Evolutionary conservation across 192 early-diverging fungal species (phyloP).

Genomic region (Jimgerdemannia lactiflua): DNA sequence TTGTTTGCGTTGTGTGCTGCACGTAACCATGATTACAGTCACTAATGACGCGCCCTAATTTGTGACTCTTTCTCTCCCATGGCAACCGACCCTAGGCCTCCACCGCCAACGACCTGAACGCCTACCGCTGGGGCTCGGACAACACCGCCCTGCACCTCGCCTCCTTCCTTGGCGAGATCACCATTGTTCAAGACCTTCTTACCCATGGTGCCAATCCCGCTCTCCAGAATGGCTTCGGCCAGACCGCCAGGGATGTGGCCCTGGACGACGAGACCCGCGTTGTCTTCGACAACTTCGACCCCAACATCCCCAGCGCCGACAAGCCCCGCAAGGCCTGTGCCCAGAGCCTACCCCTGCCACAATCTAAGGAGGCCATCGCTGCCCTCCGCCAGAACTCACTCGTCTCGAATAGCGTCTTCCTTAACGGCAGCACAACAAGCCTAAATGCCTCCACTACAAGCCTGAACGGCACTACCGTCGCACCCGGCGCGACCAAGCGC

Average conservation of each 20-base stretch:
- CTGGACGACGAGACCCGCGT: background rate
- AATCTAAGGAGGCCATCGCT: constrained; percentile 1
- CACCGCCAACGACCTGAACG: constrained; percentile 11
- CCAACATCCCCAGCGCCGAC: background rate
- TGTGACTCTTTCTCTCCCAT: background rate
- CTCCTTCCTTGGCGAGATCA: constrained; percentile 12
- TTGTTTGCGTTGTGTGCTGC: background rate
- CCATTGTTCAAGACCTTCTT: constrained; percentile 13
- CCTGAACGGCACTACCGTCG: background rate
- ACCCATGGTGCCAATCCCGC: constrained; percentile 5
- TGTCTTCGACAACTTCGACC: background rate
- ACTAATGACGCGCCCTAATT: background rate
- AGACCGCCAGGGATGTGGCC: constrained; percentile 11
- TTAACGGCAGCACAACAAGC: constrained; percentile 1
- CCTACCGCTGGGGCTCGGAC: constrained; percentile 14
- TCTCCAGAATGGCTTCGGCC: constrained; percentile 15
- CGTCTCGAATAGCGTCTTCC: constrained; percentile 14
- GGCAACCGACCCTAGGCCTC: background rate
- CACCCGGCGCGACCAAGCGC: background rate
- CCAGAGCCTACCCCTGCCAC: background rate
- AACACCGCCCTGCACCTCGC: constrained; percentile 25
- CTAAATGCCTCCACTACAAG: background rate
- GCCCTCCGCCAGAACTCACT: constrained; percentile 11
- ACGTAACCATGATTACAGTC: background rate
- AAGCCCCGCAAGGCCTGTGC: background rate